Base-by-base conservation (phyloP, 2,329 filamentous ascomycete species). In the Xylaria arbuscula region DNA sequence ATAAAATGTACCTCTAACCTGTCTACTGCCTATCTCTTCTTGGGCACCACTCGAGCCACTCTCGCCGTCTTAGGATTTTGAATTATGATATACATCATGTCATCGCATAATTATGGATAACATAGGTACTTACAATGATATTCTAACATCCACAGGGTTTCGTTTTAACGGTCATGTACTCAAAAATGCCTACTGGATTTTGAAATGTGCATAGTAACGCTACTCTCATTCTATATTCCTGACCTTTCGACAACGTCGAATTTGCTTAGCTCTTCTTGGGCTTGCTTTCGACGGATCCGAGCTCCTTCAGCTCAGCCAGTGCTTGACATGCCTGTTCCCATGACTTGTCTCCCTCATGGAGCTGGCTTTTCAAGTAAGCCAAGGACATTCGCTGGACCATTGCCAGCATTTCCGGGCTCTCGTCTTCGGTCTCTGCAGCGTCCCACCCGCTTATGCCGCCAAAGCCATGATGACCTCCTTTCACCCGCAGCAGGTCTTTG, bases 371-470 rank as follows among this genome's bases (percentile, higher is more conserved):
- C 48, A 82, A 64, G 64, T 81, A 83, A 2, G 81, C 80, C 76
- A 76, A 79, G 2, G 79, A 79, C 76, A 82, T 72, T 55, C 80
- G 73, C 70, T 80, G 79, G 32, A 81, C 79, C 0, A 75, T 59
- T 0, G 64, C 78, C 59, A 82, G 72, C 36, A 75, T 66, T 69
- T 81, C 77, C 0, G 77, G 76, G 48, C 77, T 77, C 72, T 80
- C 79, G 61, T 82, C 80, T 51, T 71, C 48, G 1, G 76, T 76
- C 72, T 81, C 80, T 4, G 28, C 69, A 3, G 77, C 73, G 66
- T 82, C 80, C 77, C 77, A 81, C 1, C 80, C 79, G 19, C 74
- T 75, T 13, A 83, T 75, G 0, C 81, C 81, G 1, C 81, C 81
- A 28, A 83, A 74, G 2, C 76, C 76, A 61, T 83, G 81, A 64